Base-by-base conservation (phyloP, 1,284 basidiomycete species). In the Irpex sp. region DNA sequence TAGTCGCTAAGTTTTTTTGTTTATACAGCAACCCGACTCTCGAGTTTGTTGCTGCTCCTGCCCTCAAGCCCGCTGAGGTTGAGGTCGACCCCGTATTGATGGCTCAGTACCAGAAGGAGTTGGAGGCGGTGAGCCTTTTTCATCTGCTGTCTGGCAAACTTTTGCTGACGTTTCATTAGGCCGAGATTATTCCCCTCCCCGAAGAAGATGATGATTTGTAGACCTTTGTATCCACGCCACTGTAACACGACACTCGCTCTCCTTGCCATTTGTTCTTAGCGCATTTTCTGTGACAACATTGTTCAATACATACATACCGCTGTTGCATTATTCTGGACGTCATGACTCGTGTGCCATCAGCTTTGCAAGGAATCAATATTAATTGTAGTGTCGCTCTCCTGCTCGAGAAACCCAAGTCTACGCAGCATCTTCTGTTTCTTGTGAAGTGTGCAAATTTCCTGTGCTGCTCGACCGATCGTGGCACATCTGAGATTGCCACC, bases 1-100 rank as follows among this genome's bases (percentile, higher is more conserved):
- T 26, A 26, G 26, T 26, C 26, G 26, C 26, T 26, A 26, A 26
- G 26, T 26, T 26, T 26, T 5, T 43, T 9, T 33, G n/a, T 60
- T 31, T 58, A 26, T 26, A 13, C 56, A 95, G 94, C 66, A 98
- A 98, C 82, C 82, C 89, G 59, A 69, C 81, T 57, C 89, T 99
- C 67, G 97, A 99, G 66, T 98, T 99, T 70, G 95, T 97, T 65
- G 96, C 97, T 61, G 96, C 95, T 7, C 95, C 95, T 43, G 97
- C 97, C 60, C 90, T 99, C 61, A 92, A 92, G 35, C 97, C 97
- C 61, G 94, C 96, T 66, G 95, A 98, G 80, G 94, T 98, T 66
- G 74, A 85, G 67, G 86, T 99, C 71, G 96, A 98, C 77, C 79
- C 84, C 37, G 77, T 71, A 46, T 82, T 98, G 74, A 96, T 97